Conservation (phyloP, 768 basidiomycete species). For the Serendipita vermifera region DNA sequence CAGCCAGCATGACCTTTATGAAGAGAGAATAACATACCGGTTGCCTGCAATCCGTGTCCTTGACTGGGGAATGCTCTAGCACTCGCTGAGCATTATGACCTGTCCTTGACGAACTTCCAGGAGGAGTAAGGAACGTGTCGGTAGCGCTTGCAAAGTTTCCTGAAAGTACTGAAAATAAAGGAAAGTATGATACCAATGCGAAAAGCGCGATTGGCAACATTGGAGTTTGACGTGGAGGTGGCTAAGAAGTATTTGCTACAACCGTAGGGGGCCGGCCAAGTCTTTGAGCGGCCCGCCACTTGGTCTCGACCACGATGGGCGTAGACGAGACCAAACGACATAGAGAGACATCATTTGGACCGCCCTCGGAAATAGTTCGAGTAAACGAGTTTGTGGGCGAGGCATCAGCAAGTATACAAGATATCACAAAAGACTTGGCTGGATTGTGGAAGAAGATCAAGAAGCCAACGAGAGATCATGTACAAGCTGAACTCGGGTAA, state of each 20-base stretch:
- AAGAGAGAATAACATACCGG: background rate
- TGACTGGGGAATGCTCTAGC: background rate
- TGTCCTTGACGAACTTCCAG: background rate
- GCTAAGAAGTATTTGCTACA: background rate
- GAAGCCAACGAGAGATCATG: background rate
- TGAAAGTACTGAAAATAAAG: background rate
- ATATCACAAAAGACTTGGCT: background rate
- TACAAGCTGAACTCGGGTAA: background rate
- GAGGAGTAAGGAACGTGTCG: background rate
- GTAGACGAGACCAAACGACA: conserved; percentile 1
- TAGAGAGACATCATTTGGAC: background rate
- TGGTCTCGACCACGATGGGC: background rate
- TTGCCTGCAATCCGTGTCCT: conserved; percentile 10
- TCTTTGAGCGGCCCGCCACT: background rate
- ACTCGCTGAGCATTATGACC: conserved; percentile 2
- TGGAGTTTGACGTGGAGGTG: background rate
- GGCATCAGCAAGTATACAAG: background rate
- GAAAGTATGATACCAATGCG: background rate
- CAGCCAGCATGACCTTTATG: background rate
- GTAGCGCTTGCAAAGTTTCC: conserved; percentile 5
- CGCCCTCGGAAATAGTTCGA: background rate
- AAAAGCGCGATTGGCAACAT: background rate
- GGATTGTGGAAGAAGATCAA: background rate
- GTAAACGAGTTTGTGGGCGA: background rate
- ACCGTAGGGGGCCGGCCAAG: background rate